A percentile compares a stretch with the other conserved stretches of the same genome.
phyloP scores from a whole-genome alignment of 352 stramenopile genomes.

The Aphanomyces cochlioides region DNA sequence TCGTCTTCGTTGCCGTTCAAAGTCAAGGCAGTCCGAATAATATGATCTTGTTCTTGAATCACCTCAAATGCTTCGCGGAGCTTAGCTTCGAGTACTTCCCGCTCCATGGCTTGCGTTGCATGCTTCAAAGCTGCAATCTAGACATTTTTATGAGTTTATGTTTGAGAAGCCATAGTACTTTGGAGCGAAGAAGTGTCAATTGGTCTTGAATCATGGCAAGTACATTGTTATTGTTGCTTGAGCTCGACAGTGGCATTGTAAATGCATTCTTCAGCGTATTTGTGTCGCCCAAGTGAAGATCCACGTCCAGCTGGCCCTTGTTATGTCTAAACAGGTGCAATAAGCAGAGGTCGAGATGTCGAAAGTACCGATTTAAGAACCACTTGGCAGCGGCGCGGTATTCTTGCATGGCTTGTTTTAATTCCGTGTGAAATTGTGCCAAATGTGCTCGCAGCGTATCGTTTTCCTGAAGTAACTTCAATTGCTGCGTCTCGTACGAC shows the following conservation, averaged over 20 bases:
- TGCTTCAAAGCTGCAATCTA: constrained; percentile 18
- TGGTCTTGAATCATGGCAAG: constrained; percentile 12
- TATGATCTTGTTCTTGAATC: constrained; percentile 23
- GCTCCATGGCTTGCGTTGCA: background rate
- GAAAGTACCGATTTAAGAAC: background rate
- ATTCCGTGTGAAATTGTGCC: constrained; percentile 16
- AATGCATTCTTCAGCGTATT: background rate
- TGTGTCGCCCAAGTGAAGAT: background rate
- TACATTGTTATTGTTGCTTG: constrained; percentile 20
- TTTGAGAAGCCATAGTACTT: background rate
- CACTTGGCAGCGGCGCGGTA: constrained; percentile 5
- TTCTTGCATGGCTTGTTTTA: constrained; percentile 17
- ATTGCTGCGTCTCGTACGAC: constrained; percentile 24
- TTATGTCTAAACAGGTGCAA: background rate
- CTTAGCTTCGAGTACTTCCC: background rate
- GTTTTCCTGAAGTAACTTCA: constrained; percentile 12
- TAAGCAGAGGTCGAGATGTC: too few relatives aligned
- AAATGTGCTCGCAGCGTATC: constrained; percentile 14
- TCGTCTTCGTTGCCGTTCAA: background rate
- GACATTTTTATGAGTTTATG: background rate
- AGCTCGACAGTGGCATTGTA: constrained; percentile 4
- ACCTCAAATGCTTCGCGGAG: constrained; percentile 2
- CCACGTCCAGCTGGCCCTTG: background rate
- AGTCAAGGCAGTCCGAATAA: constrained; percentile 14
- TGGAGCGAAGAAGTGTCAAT: background rate